These are phyloP conservation scores for Aegilops bicornis DNA, from an alignment of 176 grass and related monocot genomes.

Conservation along the genomic window DNA sequence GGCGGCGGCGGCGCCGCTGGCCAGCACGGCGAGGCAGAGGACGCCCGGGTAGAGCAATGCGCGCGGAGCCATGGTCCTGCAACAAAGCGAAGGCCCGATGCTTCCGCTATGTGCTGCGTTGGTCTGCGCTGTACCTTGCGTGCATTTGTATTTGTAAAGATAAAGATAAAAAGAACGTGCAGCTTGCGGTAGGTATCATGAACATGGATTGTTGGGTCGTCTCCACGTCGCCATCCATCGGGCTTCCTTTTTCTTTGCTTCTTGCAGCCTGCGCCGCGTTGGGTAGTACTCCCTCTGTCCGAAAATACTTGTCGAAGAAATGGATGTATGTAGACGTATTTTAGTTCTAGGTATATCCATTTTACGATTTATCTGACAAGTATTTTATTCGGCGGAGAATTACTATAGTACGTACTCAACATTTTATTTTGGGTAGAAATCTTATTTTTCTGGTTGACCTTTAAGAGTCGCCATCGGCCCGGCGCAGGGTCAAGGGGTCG, in stretches of 20 bases:
- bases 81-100: neutral
- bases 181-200: neutral
- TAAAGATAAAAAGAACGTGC: neutral
- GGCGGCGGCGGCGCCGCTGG: neutral
- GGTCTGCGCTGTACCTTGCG: neutral
- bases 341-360: no score
- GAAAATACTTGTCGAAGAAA: no score
- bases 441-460: neutral
- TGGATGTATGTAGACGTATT: no score
- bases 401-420: no score
- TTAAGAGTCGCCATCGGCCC: neutral
- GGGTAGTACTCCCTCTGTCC: neutral
- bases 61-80: neutral
- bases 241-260: neutral
- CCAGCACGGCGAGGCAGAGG: neutral
- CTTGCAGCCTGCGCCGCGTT: no score
- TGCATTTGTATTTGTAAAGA: neutral
- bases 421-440: neutral
- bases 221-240: neutral
- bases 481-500: conserved; percentile 10
- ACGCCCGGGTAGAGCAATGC: neutral
- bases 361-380: no score
- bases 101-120: neutral
- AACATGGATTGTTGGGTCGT: neutral
- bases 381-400: no score